phyloP scores from a whole-genome alignment of 83 land plant species.

The Picea abies region DNA sequence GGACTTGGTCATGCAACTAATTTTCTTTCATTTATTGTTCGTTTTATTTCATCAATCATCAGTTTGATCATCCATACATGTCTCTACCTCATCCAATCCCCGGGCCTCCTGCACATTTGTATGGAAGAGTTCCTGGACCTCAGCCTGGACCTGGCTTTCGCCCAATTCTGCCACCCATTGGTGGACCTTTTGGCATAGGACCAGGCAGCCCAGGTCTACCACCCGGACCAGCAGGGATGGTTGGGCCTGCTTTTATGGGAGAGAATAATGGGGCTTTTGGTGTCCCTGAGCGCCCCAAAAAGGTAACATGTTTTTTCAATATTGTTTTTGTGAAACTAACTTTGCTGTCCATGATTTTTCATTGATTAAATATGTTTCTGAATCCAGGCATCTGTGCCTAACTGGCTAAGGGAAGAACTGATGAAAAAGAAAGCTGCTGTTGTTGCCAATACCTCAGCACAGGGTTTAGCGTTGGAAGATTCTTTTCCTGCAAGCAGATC shows the following conservation, averaged over 20 bases:
- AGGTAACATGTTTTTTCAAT: constrained; percentile 40
- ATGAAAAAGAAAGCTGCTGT: constrained; percentile 80
- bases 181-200: constrained; percentile 54
- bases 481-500: constrained; percentile 39
- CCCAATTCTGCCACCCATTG: constrained; percentile 46
- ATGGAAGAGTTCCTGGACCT: constrained; percentile 61
- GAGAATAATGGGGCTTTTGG: constrained; percentile 58
- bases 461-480: constrained; percentile 39
- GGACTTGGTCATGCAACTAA: no score
- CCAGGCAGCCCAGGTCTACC: constrained; percentile 31
- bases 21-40: no score
- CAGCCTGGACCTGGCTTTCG: constrained; percentile 65
- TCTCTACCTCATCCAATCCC: constrained; percentile 39
- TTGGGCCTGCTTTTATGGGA: constrained; percentile 57
- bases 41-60: constrained; percentile 15
- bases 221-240: constrained; percentile 54
- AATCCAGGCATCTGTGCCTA: constrained; percentile 91
- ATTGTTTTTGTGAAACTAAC: background rate
- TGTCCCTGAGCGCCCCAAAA: constrained; percentile 84
- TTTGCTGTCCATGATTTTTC: background rate
- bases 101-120: constrained; percentile 39
- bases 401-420: constrained; percentile 95
- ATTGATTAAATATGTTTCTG: background rate
- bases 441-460: constrained; percentile 36
- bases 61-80: constrained; percentile 38